Conservation (phyloP, 805 yeast genomes). For the Candida anglica region DNA sequence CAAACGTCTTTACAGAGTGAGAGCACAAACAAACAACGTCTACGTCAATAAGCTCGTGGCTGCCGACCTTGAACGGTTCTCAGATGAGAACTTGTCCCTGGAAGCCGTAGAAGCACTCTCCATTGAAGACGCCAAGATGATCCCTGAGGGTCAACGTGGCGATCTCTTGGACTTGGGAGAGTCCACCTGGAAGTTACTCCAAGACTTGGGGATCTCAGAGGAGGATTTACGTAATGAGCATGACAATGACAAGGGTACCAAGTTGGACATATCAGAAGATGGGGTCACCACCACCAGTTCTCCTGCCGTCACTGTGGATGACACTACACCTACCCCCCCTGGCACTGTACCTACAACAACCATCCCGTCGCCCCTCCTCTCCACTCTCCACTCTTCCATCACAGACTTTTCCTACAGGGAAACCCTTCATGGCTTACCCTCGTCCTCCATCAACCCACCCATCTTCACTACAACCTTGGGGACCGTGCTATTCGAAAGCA, state of each 20-base stretch:
- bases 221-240: constrained; percentile 1
- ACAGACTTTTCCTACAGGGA: constrained; percentile 21
- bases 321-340: background rate
- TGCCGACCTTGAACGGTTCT: constrained; percentile 8
- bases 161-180: constrained; percentile 6
- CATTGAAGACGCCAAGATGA: constrained; percentile 12
- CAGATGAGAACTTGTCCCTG: constrained; percentile 10
- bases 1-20: constrained; percentile 12
- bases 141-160: constrained; percentile 9
- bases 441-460: constrained; percentile 16
- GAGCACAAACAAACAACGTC: background rate
- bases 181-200: constrained; percentile 14
- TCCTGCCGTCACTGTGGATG: background rate
- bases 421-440: constrained; percentile 16
- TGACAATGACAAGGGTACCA: too few relatives aligned
- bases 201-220: constrained; percentile 12
- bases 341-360: background rate
- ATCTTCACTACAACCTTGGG: constrained; percentile 38
- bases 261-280: background rate
- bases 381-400: too few relatives aligned
- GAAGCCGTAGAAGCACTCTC: constrained; percentile 8
- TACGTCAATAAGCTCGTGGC: constrained; percentile 2
- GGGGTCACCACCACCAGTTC: background rate
- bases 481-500: constrained; percentile 25
- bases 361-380: background rate